Percentiles rank a stretch among this genome's conserved stretches.
Conservation (phyloP, 305 asterid genomes). For the Fraxinus paxiana region DNA sequence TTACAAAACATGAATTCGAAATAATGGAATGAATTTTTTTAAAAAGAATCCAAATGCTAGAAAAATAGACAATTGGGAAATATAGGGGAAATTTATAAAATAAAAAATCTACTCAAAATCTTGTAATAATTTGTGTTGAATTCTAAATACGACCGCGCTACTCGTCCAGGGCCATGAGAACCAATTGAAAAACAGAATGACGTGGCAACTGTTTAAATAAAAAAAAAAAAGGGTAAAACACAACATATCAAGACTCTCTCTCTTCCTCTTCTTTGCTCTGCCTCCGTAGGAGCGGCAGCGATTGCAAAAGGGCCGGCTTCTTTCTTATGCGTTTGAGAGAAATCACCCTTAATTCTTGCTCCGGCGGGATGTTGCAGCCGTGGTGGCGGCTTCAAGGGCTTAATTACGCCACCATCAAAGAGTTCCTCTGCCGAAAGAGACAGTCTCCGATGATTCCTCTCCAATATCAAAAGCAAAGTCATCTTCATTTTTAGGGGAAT, state of each 20-base stretch:
- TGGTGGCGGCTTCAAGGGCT: constrained; percentile 44
- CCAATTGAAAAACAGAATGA: no score
- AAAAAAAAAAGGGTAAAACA: no score
- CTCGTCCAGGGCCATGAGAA: no score
- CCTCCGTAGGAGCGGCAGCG: not conserved
- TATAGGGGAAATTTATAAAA: not conserved
- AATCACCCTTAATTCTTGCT: constrained; percentile 13
- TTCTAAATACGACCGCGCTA: not conserved
- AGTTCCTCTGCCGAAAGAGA: constrained; percentile 69
- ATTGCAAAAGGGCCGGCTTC: constrained; percentile 9
- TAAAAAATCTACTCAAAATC: constrained; percentile 30
- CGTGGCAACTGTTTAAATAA: no score
- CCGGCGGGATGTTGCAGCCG: constrained; percentile 7
- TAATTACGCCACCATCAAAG: constrained; percentile 67
- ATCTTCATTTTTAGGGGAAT: not conserved
- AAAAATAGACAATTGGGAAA: not conserved
- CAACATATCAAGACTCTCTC: constrained; percentile 23
- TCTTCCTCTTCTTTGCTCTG: constrained; percentile 35
- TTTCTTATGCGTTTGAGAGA: constrained; percentile 28
- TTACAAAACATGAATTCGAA: not conserved
- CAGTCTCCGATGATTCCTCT: constrained; percentile 32
- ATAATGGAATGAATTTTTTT: not conserved
- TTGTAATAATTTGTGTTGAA: constrained; percentile 28
- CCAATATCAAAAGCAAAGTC: constrained; percentile 59
- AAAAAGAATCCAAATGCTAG: not conserved